Evolutionary conservation across 1,139 yeast genomes (phyloP).

Genomic region (Hansenula sp.): DNA sequence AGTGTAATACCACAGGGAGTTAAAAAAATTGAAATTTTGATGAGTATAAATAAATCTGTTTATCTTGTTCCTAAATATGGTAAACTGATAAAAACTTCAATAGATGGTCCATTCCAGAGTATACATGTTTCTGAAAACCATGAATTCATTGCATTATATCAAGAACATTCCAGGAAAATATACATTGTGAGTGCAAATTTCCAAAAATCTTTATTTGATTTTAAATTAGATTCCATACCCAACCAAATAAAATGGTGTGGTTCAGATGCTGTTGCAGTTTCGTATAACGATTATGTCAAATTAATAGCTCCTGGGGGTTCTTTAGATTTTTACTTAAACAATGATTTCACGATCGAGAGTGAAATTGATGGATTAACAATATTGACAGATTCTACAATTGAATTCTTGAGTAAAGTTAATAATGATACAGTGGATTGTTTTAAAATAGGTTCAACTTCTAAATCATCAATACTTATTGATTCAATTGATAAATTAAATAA

Average conservation of each 20-base stretch:
- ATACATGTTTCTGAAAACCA: slow-evolving; percentile 56
- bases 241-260: slow-evolving; percentile 76
- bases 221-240: slow-evolving; percentile 32
- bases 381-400: slow-evolving; percentile 52
- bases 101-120: slow-evolving; percentile 50
- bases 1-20: not conserved
- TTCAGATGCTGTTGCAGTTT: slow-evolving; percentile 68
- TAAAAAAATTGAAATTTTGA: not conserved
- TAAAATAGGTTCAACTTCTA: slow-evolving; percentile 77
- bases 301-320: slow-evolving; percentile 71
- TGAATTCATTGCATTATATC: slow-evolving; percentile 54
- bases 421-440: slow-evolving; percentile 57
- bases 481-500: slow-evolving; percentile 68
- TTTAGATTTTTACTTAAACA: slow-evolving; percentile 37
- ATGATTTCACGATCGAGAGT: slow-evolving; percentile 35
- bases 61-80: slow-evolving; percentile 10
- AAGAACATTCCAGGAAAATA: slow-evolving; percentile 37
- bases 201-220: slow-evolving; percentile 48
- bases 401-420: slow-evolving; percentile 64
- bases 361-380: slow-evolving; percentile 74
- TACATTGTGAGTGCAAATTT: slow-evolving; percentile 52
- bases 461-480: slow-evolving; percentile 79
- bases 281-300: slow-evolving; percentile 59
- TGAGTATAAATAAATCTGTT: slow-evolving; percentile 14
- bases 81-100: slow-evolving; percentile 18